Evolutionary conservation across 2,329 filamentous ascomycete genomes (phyloP), one percentile per base, ranked within the genome.

Genomic region (Exserohilum rostratum): DNA sequence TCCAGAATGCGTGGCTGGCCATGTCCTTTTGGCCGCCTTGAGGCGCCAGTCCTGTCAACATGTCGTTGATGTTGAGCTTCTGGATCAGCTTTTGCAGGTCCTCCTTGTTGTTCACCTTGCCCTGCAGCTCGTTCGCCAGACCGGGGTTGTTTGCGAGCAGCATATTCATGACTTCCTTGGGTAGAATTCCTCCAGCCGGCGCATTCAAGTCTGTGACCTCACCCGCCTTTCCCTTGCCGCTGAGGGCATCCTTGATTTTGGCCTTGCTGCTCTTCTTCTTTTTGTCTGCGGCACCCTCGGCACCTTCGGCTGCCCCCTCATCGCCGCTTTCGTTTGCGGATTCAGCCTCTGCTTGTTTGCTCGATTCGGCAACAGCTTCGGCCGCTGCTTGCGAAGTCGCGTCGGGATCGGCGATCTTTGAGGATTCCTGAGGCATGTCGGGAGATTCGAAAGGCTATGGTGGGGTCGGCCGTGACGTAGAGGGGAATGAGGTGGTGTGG

Each of bases 1-100:
- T 88, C 95, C 95, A 99, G 80, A 99, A 99, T 78, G 96, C 97
- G 83, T 98, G 97, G 54, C 88, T 90, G 6, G 89, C 92, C 91
- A 97, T 96, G 72, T 97, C 93, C 80, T 96, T 97, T 70, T 96
- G 96, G 82, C 95, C 96, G 51, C 90, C 90, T 58, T 85, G 87
- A 6, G 90, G 82, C 13, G 92, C 89, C 68, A 90, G 76, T 0
- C 89, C 88, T 1, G 89, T 90, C 83, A 91, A 85, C 70, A 90
- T 85, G 60, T 91, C 87, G 70, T 87, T 83, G 50, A 90, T 78
- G 61, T 82, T 87, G 71, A 91, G 80, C 65, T 84, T 83, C 76
- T 85, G 85, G 60, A 87, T 70, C 61, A 82, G 69, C 42, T 85
- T 78, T 44, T 80, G 76, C 17, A 75, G 51, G 10, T 69, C 66